These are phyloP conservation scores for Physcia stellaris DNA, from an alignment of 495 filamentous ascomycete genomes.

Conservation along the genomic window DNA sequence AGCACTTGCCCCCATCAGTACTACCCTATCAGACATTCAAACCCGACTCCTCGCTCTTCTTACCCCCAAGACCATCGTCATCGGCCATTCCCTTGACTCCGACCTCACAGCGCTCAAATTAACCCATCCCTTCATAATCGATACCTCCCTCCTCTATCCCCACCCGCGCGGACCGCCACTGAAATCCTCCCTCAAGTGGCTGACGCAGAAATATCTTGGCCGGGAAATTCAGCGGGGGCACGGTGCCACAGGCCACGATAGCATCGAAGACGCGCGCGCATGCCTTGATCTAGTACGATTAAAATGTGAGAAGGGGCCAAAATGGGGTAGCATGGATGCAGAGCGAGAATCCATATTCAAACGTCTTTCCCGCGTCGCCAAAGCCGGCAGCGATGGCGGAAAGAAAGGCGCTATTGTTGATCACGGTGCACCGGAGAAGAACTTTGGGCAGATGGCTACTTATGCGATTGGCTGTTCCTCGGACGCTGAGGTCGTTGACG, in stretches of 20 bases:
- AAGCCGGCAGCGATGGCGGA: slow-evolving; percentile 36
- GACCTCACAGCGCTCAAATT: slow-evolving; percentile 73
- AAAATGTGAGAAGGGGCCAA: slow-evolving; percentile 83
- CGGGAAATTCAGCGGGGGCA: slow-evolving; percentile 77
- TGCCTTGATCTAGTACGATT: slow-evolving; percentile 85
- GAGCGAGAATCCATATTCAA: slow-evolving; percentile 79
- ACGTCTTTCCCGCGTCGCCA: slow-evolving; percentile 49
- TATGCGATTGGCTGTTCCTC: slow-evolving; percentile 57
- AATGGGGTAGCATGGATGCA: slow-evolving; percentile 64
- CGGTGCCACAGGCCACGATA: slow-evolving; percentile 63
- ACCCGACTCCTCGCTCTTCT: slow-evolving; percentile 56
- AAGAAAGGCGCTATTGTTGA: slow-evolving; percentile 75
- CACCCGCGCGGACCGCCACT: slow-evolving; percentile 60
- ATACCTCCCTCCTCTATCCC: slow-evolving; percentile 76
- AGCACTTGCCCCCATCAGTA: slow-evolving; percentile 68
- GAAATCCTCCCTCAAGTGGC: slow-evolving; percentile 57
- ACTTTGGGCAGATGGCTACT: slow-evolving; percentile 56
- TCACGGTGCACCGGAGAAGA: slow-evolving; percentile 68
- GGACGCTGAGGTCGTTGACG: slow-evolving; percentile 63
- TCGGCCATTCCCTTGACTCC: slow-evolving; percentile 87
- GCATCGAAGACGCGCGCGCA: slow-evolving; percentile 79
- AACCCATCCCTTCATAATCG: slow-evolving; percentile 84
- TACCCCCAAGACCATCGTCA: slow-evolving; percentile 60
- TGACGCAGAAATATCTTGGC: slow-evolving; percentile 51
- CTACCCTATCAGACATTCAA: slow-evolving; percentile 75